phyloP scores from a whole-genome alignment of 2,329 filamentous ascomycete species.

The Rhynchosporium secalis region DNA sequence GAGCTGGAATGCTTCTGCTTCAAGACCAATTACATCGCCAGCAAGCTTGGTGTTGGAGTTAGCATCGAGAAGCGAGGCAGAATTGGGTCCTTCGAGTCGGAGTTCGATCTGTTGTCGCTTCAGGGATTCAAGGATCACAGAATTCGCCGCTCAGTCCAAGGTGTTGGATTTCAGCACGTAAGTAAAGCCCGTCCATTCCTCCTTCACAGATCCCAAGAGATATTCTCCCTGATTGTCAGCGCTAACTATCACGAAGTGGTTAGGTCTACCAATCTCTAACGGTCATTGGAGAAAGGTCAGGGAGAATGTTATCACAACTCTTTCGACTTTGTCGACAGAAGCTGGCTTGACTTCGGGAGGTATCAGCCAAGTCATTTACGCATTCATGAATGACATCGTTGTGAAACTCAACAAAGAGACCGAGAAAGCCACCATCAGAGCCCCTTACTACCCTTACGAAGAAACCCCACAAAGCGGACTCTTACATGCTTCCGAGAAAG shows the following conservation, averaged over 20 bases:
- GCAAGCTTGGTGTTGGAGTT: slow-evolving; percentile 46
- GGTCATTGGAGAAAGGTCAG: slow-evolving; percentile 47
- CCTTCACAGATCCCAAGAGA: too few species aligned
- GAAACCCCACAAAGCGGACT: slow-evolving; percentile 43
- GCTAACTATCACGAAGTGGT: slow-evolving; percentile 38
- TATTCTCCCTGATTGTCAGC: too few species aligned
- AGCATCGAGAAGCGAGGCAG: not conserved
- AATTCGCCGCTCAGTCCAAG: slow-evolving; percentile 46
- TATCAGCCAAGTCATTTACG: slow-evolving; percentile 44
- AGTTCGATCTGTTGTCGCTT: slow-evolving; percentile 51
- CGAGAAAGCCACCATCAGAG: slow-evolving; percentile 23
- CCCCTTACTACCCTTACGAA: slow-evolving; percentile 6
- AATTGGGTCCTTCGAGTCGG: slow-evolving; percentile 41
- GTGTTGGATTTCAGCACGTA: slow-evolving; percentile 41
- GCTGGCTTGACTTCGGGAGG: slow-evolving; percentile 33
- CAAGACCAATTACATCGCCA: slow-evolving; percentile 33
- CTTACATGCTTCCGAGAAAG: slow-evolving; percentile 52
- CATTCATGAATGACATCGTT: slow-evolving; percentile 53
- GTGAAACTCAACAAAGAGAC: slow-evolving; percentile 47
- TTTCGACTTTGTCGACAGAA: slow-evolving; percentile 36
- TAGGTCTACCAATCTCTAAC: slow-evolving; percentile 49
- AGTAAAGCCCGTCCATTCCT: too few species aligned
- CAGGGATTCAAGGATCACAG: slow-evolving; percentile 43
- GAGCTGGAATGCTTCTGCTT: slow-evolving; percentile 50
- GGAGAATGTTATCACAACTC: slow-evolving; percentile 30